phyloP scores from a whole-genome alignment of 78 protist genomes.

The Salpingoeca rosetta region DNA sequence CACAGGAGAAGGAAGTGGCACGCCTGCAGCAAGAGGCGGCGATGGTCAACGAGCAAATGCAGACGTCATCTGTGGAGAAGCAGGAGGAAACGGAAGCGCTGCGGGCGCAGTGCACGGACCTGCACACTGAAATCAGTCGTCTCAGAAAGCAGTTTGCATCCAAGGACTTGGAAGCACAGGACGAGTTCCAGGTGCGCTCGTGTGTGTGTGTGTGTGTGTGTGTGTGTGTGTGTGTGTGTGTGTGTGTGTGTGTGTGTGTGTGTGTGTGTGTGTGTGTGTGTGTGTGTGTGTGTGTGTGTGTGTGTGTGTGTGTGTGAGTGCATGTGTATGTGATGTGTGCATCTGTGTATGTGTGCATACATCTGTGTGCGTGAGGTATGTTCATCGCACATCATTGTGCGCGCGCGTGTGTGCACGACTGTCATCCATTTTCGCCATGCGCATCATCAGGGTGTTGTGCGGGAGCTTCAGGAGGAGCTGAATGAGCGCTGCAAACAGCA shows the following conservation, averaged over 20 bases:
- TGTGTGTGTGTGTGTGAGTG: too few relatives aligned
- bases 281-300: neutral
- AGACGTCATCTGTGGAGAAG: neutral
- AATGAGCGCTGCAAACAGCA: conserved; percentile 61
- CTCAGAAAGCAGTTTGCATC: neutral
- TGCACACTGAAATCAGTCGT: neutral
- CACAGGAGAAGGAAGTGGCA: conserved; percentile 14
- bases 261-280: neutral
- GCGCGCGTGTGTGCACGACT: neutral
- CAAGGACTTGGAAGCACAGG: neutral
- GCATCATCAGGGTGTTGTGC: conserved; percentile 78
- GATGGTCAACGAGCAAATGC: neutral
- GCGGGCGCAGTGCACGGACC: neutral
- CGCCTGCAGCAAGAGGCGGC: neutral
- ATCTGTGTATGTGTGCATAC: too few relatives aligned
- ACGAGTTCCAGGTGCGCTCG: neutral
- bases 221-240: neutral
- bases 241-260: neutral
- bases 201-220: neutral
- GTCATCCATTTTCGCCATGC: conserved; percentile 26
- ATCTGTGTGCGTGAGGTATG: too few relatives aligned
- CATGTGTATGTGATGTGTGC: too few relatives aligned
- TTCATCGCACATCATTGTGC: neutral
- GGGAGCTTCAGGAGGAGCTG: conserved; percentile 23
- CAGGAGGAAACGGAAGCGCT: neutral